phyloP scores from a whole-genome alignment of 1,139 yeast species.

The Pichia sp. region DNA sequence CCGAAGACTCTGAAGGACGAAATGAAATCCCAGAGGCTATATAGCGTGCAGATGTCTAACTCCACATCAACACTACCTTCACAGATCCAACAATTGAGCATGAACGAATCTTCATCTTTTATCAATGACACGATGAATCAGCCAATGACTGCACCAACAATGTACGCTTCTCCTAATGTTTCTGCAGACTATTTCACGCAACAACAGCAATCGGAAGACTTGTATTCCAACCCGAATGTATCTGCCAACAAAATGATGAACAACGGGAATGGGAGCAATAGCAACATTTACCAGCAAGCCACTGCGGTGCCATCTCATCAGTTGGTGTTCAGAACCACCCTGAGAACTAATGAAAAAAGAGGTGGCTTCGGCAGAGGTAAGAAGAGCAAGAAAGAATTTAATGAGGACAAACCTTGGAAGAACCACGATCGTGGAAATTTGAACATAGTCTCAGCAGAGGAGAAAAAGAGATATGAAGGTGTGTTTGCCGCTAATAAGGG shows the following conservation, averaged over 20 bases:
- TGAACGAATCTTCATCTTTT: conserved; percentile 4
- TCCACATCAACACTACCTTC: conserved; percentile 12
- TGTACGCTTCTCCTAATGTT: neutral
- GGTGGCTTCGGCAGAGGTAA: conserved; percentile 31
- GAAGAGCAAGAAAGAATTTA: conserved; percentile 51
- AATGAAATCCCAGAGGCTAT: neutral
- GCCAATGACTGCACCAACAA: conserved; percentile 3
- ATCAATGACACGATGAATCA: neutral
- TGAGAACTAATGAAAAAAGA: conserved; percentile 51
- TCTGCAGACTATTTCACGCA: conserved; percentile 1
- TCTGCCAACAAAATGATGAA: neutral
- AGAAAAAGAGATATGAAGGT: conserved; percentile 85
- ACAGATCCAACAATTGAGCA: conserved; percentile 2
- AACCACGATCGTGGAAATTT: conserved; percentile 57
- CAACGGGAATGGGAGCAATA: neutral
- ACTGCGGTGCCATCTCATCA: conserved; percentile 27
- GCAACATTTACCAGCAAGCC: conserved; percentile 4
- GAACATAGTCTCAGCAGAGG: conserved; percentile 59
- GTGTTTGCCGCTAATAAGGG: conserved; percentile 90
- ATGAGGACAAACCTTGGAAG: conserved; percentile 96
- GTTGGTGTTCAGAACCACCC: conserved; percentile 56
- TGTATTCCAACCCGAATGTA: neutral
- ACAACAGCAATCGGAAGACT: neutral
- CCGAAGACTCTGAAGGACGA: conserved; percentile 3
- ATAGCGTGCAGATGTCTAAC: conserved; percentile 3